Base-by-base conservation (phyloP, 441 rosid species). In the Adansonia rubrostipa region DNA sequence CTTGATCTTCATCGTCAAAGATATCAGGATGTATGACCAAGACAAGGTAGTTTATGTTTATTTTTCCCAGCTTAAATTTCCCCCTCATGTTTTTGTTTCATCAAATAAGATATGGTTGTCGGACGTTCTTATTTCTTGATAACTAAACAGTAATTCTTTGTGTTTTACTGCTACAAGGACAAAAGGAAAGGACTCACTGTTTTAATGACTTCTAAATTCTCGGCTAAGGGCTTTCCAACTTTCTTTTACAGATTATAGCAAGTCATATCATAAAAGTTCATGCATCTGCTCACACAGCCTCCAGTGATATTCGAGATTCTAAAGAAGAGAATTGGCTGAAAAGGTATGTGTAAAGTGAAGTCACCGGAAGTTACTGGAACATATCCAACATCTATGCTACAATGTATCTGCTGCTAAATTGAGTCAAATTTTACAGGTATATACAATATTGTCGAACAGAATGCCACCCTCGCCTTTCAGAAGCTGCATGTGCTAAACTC, bases 241-340 rank as follows among this genome's bases (percentile, higher is more conserved):
- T 77, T 58, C 54, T 81, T 68, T 83, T 80, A 77, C 90, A 96
- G 99, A 83, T 87, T 76, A 96, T 96, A 85, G 98, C 99, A 73
- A 92, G 91, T 87, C 99, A 94, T 83, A 89, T 96, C 77, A 96
- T 96, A 82, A 96, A 87, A 88, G 87, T 96, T 57, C 99, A 94
- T 85, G 99, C 99, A 71, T 94, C 99, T 84, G 99, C 97, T 2
- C 89, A 83, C 82, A 83, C 87, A 74, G 77, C 81, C 62, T 84
- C 94, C 0, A 81, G 74, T 22, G 95, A 96, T 63, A 80, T 68
- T 80, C 86, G 72, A 84, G 71, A 44, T 85, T 74, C 92, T 65
- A 93, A 89, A 85, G 98, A 93, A 91, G 95, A 93, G 74, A 96
- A 94, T 77, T 96, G 97, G 99, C 90, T 96, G 74, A 96, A 93